Conservation (phyloP, 495 filamentous ascomycete species). For the Parathielavia appendiculata region DNA sequence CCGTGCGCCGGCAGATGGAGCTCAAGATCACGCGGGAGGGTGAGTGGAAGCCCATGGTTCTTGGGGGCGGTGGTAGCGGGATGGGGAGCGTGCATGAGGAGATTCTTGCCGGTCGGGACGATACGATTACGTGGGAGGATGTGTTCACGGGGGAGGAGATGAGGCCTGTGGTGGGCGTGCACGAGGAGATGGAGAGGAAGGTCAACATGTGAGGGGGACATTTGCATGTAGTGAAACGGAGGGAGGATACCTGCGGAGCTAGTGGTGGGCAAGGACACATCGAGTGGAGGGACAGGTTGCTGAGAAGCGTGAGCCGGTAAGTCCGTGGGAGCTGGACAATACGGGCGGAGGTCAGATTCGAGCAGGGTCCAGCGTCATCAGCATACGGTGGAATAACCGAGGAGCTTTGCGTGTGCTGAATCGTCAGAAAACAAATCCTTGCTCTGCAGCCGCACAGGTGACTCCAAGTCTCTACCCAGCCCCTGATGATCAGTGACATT, state of each 20-base stretch:
- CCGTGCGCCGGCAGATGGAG: constrained; percentile 91
- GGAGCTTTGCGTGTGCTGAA: too few species aligned
- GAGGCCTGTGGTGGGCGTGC: constrained; percentile 64
- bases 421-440: too few species aligned
- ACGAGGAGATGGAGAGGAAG: constrained; percentile 91
- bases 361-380: too few species aligned
- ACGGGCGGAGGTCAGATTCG: too few species aligned
- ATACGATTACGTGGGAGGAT: constrained; percentile 82
- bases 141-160: constrained; percentile 71
- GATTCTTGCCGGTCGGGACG: constrained; percentile 73
- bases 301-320: too few species aligned
- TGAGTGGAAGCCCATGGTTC: constrained; percentile 47
- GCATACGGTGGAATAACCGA: too few species aligned
- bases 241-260: too few species aligned
- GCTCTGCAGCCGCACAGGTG: too few species aligned
- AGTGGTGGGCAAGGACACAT: background rate
- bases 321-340: too few species aligned
- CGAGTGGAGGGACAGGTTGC: too few species aligned
- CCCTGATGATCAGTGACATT: too few species aligned
- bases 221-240: background rate
- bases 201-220: constrained; percentile 45
- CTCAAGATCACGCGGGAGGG: constrained; percentile 66
- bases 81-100: constrained; percentile 61
- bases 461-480: too few species aligned
- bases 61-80: constrained; percentile 34